These are phyloP conservation scores for Sarocladium oryzae DNA, from an alignment of 2,329 filamentous ascomycete species.

Conservation along the genomic window DNA sequence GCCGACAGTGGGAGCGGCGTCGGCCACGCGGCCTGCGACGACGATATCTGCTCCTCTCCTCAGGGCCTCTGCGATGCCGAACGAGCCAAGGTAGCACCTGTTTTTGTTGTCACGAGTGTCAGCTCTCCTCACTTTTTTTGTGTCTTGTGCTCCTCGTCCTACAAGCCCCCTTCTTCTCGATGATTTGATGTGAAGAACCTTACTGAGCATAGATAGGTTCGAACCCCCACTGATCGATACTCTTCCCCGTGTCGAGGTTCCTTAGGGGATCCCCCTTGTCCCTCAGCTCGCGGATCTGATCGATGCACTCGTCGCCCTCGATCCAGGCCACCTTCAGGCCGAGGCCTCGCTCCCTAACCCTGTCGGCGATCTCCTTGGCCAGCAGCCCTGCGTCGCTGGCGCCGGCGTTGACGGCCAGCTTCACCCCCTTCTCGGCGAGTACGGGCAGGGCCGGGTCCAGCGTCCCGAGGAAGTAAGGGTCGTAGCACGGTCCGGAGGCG, in stretches of 20 bases:
- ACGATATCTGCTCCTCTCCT: conserved; percentile 36
- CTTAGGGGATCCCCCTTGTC: conserved; percentile 19
- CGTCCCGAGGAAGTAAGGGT: conserved; percentile 30
- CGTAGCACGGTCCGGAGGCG: conserved; percentile 26
- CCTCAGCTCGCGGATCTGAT: conserved; percentile 18
- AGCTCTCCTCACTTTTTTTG: too few relatives aligned
- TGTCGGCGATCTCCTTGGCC: conserved; percentile 16
- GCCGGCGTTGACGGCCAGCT: conserved; percentile 30
- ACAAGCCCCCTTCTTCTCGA: too few relatives aligned
- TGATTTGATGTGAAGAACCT: neutral
- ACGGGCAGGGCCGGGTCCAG: conserved; percentile 24
- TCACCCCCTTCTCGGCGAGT: conserved; percentile 23
- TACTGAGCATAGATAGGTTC: conserved; percentile 19
- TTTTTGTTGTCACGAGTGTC: too few relatives aligned
- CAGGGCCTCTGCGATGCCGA: conserved; percentile 35
- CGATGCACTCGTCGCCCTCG: conserved; percentile 27
- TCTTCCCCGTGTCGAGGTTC: conserved; percentile 18
- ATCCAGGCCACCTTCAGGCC: conserved; percentile 27
- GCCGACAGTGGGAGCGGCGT: conserved; percentile 44
- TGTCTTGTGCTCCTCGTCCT: too few relatives aligned
- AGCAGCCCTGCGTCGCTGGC: conserved; percentile 23
- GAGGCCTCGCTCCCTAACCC: conserved; percentile 23
- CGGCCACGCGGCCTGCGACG: conserved; percentile 39
- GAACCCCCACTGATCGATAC: conserved; percentile 20
- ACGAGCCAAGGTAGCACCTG: conserved; percentile 40